phyloP scores from a whole-genome alignment of 306 rosid species.

The Gastrolobium bilobum region DNA sequence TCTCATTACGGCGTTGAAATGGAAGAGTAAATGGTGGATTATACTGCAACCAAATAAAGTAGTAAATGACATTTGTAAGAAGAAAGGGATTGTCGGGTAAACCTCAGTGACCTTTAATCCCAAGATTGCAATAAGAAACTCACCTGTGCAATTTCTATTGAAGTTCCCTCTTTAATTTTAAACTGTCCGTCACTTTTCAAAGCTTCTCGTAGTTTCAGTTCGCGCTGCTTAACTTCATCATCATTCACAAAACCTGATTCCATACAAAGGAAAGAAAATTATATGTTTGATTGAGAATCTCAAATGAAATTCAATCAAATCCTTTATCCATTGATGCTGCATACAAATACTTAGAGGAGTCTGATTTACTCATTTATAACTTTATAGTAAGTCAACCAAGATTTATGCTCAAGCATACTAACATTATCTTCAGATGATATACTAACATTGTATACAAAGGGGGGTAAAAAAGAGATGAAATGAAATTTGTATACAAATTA shows the following conservation, averaged over 20 bases:
- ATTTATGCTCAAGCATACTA: neutral
- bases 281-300: slow-evolving; percentile 25
- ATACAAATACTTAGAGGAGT: slow-evolving; percentile 14
- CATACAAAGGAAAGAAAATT: slow-evolving; percentile 31
- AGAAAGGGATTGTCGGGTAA: slow-evolving; percentile 7
- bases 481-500: neutral
- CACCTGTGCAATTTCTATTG: slow-evolving; percentile 89
- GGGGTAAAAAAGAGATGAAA: neutral
- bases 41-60: slow-evolving; percentile 69
- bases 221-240: slow-evolving; percentile 74
- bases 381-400: slow-evolving; percentile 13
- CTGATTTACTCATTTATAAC: slow-evolving; percentile 27
- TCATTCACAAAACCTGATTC: slow-evolving; percentile 78
- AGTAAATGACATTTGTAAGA: slow-evolving; percentile 42
- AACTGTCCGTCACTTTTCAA: slow-evolving; percentile 67
- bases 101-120: slow-evolving; percentile 31
- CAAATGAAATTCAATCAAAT: slow-evolving; percentile 22
- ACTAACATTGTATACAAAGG: too few species aligned
- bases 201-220: slow-evolving; percentile 68
- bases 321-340: slow-evolving; percentile 19
- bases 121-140: slow-evolving; percentile 49
- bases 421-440: too few species aligned
- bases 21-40: slow-evolving; percentile 98
- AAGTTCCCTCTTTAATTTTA: slow-evolving; percentile 69
- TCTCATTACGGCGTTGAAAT: slow-evolving; percentile 96